These are phyloP conservation scores for Sporisorium scitamineum DNA, from an alignment of 1,284 basidiomycete species.

Conservation along the genomic window DNA sequence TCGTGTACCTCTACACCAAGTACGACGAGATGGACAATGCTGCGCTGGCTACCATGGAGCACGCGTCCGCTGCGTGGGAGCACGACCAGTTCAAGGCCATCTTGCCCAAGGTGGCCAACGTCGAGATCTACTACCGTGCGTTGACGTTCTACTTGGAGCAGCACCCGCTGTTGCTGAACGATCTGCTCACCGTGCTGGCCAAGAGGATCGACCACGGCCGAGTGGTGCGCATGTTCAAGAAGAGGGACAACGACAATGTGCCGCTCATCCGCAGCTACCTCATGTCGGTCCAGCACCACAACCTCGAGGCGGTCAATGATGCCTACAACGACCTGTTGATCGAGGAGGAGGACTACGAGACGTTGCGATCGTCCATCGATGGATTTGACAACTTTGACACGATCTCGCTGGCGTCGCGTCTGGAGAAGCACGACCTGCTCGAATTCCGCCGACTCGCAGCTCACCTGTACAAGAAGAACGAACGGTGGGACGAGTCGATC, in stretches of 20 bases:
- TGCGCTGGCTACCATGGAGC: conserved; percentile 97
- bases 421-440: conserved; percentile 90
- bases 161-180: conserved; percentile 91
- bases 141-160: conserved; percentile 79
- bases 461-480: conserved; percentile 96
- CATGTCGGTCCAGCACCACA: conserved; percentile 94
- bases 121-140: conserved; percentile 95
- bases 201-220: conserved; percentile 93
- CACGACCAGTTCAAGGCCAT: conserved; percentile 87
- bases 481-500: conserved; percentile 93
- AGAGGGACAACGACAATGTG: conserved; percentile 89
- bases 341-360: conserved; percentile 98
- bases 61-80: conserved; percentile 96
- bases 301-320: conserved; percentile 96
- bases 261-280: conserved; percentile 95
- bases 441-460: conserved; percentile 92
- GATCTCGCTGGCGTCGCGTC: conserved; percentile 82
- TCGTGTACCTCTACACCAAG: conserved; percentile 97
- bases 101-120: conserved; percentile 80
- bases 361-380: conserved; percentile 93
- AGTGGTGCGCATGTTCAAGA: conserved; percentile 90
- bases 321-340: conserved; percentile 96
- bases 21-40: conserved; percentile 97
- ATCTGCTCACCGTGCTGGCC: conserved; percentile 90
- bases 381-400: conserved; percentile 99